Evolutionary conservation across 1,139 yeast species (phyloP), one percentile per base, ranked within the genome.

Genomic region (Zygosaccharomyces pseudobailii): DNA sequence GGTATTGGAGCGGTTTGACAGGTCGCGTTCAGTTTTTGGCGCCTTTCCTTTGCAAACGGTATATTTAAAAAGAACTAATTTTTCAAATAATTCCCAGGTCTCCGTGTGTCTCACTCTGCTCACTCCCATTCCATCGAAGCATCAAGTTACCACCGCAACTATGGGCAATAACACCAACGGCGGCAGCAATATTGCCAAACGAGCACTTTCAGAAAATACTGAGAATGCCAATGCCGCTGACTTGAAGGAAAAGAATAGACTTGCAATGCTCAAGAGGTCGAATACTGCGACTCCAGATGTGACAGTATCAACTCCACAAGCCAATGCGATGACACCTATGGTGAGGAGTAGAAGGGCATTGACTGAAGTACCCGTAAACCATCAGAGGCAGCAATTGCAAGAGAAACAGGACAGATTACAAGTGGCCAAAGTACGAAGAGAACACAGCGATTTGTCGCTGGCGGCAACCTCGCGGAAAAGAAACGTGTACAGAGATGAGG

Each of bases 371-470:
- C 49, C 54, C 7, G 45, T 50, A 8, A 50, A 50, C 40, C 45
- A 32, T 13, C 46, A 40, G 23, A 38, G 34, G 22, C 51, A 48
- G 32, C 38, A 36, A 10, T 20, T 40, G 17, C 36, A 36, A 21
- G 37, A 37, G 20, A 22, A 31, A 42, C 33, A 39, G 25, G 34
- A 32, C 6, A 31, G 30, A 24, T 8, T n/a, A 17, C 42, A 34
- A 19, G 42, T 41, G 17, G 45, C 46, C 17, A 50, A 45, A 27
- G 49, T 52, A 52, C 52, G 56, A 53, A 50, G 52, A 48, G 54
- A 51, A 24, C 46, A 48, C 31, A 48, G 52, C 39, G 55, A 51
- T 9, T 39, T 42, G 23, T 40, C 45, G 4, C 37, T 48, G 35
- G 21, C 33, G 23, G 31, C 37, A 13, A 13, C 34, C 9, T 23